Conservation (phyloP, 2,329 filamentous ascomycete genomes). For the Exophiala alcalophila region DNA sequence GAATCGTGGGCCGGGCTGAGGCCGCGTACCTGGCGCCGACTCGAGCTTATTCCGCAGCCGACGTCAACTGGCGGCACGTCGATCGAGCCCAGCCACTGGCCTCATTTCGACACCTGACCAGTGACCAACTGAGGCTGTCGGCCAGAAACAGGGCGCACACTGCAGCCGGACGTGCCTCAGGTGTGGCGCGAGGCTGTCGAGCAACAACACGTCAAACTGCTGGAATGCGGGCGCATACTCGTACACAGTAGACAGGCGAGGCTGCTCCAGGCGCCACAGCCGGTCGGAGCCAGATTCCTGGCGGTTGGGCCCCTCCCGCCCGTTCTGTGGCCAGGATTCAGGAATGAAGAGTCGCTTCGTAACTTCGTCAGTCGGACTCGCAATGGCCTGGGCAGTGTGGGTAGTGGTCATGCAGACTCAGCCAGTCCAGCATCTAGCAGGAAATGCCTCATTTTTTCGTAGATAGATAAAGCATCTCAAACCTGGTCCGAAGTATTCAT, state of each 20-base stretch:
- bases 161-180: background rate
- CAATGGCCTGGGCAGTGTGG: background rate
- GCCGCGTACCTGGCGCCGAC: conserved; percentile 27
- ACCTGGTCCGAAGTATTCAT: too few relatives aligned
- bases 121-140: conserved; percentile 12
- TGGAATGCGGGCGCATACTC: conserved; percentile 21
- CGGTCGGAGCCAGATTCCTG: conserved; percentile 10
- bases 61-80: conserved; percentile 24
- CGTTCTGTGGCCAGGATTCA: too few relatives aligned
- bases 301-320: conserved; percentile 7
- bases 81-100: conserved; percentile 12
- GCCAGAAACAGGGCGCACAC: conserved; percentile 2
- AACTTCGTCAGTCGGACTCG: background rate
- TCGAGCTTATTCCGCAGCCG: conserved; percentile 21
- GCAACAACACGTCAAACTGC: conserved; percentile 14
- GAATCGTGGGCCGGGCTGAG: conserved; percentile 15
- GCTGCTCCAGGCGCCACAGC: conserved; percentile 11
- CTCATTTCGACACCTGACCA: conserved; percentile 19
- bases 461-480: too few relatives aligned
- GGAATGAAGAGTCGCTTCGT: too few relatives aligned
- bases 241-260: too few relatives aligned
- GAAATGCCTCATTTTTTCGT: too few relatives aligned
- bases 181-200: conserved; percentile 4
- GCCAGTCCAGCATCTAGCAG: too few relatives aligned
- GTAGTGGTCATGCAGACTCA: too few relatives aligned